Percentiles rank a stretch among this genome's conserved stretches.
Evolutionary conservation across 768 basidiomycete genomes (phyloP).

Genomic region (Lactarius trivialis): DNA sequence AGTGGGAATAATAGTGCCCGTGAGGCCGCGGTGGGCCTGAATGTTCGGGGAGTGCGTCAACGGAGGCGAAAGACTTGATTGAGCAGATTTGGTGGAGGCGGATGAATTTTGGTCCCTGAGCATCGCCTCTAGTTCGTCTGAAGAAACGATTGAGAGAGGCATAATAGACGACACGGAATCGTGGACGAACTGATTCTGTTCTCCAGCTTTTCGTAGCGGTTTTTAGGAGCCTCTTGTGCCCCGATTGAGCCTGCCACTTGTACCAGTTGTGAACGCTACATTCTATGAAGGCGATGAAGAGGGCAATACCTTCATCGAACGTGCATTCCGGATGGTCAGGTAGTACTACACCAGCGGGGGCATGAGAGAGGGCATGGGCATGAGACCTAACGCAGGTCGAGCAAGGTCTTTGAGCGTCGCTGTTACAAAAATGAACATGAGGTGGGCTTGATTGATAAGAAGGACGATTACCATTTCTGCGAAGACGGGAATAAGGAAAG

Average conservation of each 20-base stretch:
- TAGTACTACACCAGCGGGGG: slow-evolving; percentile 47
- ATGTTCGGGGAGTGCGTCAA: slow-evolving; percentile 6
- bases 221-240: slow-evolving; percentile 48
- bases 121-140: slow-evolving; percentile 66
- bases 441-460: background rate
- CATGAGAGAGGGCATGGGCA: slow-evolving; percentile 58
- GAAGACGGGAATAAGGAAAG: slow-evolving; percentile 5
- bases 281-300: background rate
- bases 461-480: slow-evolving; percentile 27
- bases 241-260: slow-evolving; percentile 33
- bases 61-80: slow-evolving; percentile 5
- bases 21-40: background rate
- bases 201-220: slow-evolving; percentile 57
- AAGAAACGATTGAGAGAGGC: background rate
- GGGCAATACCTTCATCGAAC: slow-evolving; percentile 55
- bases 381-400: slow-evolving; percentile 73
- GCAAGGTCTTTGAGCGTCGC: slow-evolving; percentile 72
- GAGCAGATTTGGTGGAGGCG: background rate
- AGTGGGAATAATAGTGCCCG: background rate
- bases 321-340: slow-evolving; percentile 63
- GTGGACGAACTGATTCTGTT: slow-evolving; percentile 54
- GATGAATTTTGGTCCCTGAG: slow-evolving; percentile 32
- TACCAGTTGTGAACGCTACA: background rate
- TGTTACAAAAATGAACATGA: slow-evolving; percentile 26
- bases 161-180: background rate